Evolutionary conservation across 129 eudicot genomes (phyloP).

Genomic region (Helianthus annuus): HanXRQr2.0-SUNRISE NC_035442.2:141516157-141516656

Average conservation of each 20-base stretch:
- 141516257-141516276: neutral
- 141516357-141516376: too few relatives aligned
- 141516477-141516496: neutral
- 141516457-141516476: too few relatives aligned
- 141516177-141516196: too few relatives aligned
- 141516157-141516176: neutral
- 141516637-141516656: too few relatives aligned
- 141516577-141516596: neutral
- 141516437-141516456: too few relatives aligned
- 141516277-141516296: neutral
- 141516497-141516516: neutral
- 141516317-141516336: neutral
- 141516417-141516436: too few relatives aligned
- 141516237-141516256: neutral
- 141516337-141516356: too few relatives aligned
- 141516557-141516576: neutral
- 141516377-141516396: too few relatives aligned
- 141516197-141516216: constrained; percentile 1
- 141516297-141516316: too few relatives aligned
- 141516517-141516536: too few relatives aligned
- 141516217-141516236: neutral
- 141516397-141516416: too few relatives aligned
- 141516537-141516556: neutral
- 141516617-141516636: too few relatives aligned
- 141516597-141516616: neutral